Evolutionary conservation across 768 basidiomycete genomes (phyloP).

Genomic region (Termitomyces bulborhizus): DNA sequence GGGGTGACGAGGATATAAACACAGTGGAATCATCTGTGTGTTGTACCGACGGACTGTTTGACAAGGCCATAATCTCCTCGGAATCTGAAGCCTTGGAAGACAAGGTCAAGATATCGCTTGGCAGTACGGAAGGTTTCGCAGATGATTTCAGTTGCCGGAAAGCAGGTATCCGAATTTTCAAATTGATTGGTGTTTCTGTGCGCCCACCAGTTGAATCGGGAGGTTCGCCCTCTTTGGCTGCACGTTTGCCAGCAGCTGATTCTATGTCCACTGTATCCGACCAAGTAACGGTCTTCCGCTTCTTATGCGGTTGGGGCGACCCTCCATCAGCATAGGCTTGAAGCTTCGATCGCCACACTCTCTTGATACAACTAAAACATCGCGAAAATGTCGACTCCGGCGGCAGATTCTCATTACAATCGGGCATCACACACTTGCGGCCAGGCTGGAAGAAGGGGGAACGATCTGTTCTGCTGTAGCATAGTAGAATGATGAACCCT

Average conservation of each 20-base stretch:
- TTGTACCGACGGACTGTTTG: not conserved
- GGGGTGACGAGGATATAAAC: not conserved
- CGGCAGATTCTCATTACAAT: constrained; percentile 7
- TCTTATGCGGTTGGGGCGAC: not conserved
- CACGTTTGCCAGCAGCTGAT: not conserved
- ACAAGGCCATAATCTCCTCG: not conserved
- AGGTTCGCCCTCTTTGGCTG: not conserved
- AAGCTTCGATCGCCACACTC: constrained; percentile 12
- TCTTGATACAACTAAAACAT: constrained; percentile 13
- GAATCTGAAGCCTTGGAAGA: not conserved
- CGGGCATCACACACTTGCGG: constrained; percentile 8
- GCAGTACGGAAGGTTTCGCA: not conserved
- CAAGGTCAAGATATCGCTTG: not conserved
- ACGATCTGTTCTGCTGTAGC: not conserved
- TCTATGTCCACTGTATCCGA: constrained; percentile 18
- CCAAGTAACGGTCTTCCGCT: constrained; percentile 28
- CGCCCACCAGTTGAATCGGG: not conserved
- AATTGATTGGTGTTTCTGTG: not conserved
- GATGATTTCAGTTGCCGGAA: not conserved
- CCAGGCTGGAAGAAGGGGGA: not conserved
- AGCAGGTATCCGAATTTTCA: constrained; percentile 6
- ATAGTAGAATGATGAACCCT: not conserved
- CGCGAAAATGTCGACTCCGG: constrained; percentile 3
- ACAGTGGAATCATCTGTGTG: not conserved
- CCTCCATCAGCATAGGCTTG: not conserved